Evolutionary conservation across 768 basidiomycete genomes (phyloP), one percentile per base, ranked within the genome.

Genomic region (Boletus pseudo-olivaceus): DNA sequence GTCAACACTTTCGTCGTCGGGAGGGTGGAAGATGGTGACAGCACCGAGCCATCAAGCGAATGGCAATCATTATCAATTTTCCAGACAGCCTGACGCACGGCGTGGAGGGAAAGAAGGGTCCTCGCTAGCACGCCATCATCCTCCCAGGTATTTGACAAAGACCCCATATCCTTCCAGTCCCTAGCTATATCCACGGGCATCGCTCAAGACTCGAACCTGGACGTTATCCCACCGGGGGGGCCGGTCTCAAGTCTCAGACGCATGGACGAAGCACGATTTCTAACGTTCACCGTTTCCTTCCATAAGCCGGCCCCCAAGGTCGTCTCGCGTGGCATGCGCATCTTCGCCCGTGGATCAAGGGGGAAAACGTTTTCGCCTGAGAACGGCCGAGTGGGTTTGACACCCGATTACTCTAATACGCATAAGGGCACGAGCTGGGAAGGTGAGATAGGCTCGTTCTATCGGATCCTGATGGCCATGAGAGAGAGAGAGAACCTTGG

Each of bases 391-490:
- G 40, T 23, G 47, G 39, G 53, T 45, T 30, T 29, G 37, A 29
- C 45, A 38, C 27, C 29, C 27, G 50, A 54, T 65, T 34, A 47
- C 48, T 53, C 35, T 20, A 49, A 47, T 50, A 15, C 42, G 52
- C 34, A 38, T 49, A 41, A 55, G 47, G 47, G 56, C 42, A 53
- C 51, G 15, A 39, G 34, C 32, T 47, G 33, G 46, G 51, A 58
- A 55, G 35, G 53, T 5, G 29, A 47, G 52, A 14, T 23, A 37
- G 38, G 32, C 40, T 55, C 23, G 32, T 60, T 60, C 33, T 34
- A 33, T 53, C 55, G 56, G 58, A 63, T 63, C 58, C 63, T 63
- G 55, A n/a, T n/a, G n/a, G n/a, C n/a, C 53, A 60, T 55, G 54
- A 55, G n/a, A n/a, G n/a, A n/a, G n/a, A n/a, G n/a, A n/a, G n/a